These are phyloP conservation scores for Nakazawaea wyomingensis DNA, from an alignment of 805 yeast species.

Conservation along the genomic window DNA sequence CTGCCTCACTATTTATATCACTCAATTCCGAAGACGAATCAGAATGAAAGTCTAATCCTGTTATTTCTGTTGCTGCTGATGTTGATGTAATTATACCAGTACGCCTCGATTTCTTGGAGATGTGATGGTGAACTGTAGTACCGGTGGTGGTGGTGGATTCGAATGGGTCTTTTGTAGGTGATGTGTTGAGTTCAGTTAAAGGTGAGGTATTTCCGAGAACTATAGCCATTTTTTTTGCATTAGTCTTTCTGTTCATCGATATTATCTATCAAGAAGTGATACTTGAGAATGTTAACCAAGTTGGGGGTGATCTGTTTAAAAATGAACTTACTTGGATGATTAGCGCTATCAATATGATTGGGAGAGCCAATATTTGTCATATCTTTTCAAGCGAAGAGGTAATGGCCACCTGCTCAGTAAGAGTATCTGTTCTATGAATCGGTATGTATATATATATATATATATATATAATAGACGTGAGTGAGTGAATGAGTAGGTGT, in stretches of 20 bases:
- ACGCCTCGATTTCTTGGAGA: not conserved
- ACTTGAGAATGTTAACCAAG: too few relatives aligned
- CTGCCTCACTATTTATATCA: conserved; percentile 73
- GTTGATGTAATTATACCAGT: not conserved
- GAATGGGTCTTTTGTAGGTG: conserved; percentile 26
- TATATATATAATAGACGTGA: too few relatives aligned
- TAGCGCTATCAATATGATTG: conserved; percentile 1
- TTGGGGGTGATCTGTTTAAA: too few relatives aligned
- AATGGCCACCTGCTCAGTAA: too few relatives aligned
- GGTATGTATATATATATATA: not conserved
- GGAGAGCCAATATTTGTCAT: conserved; percentile 8
- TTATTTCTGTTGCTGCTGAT: not conserved
- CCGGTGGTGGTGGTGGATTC: not conserved
- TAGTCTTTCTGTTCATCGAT: not conserved
- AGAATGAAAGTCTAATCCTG: conserved; percentile 18
- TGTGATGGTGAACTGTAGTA: too few relatives aligned
- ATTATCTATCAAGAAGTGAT: too few relatives aligned
- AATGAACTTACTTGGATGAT: too few relatives aligned
- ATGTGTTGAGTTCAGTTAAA: conserved; percentile 35
- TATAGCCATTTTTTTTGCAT: too few relatives aligned
- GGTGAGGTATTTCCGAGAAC: conserved; percentile 23
- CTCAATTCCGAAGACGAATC: conserved; percentile 41
- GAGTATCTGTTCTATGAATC: too few relatives aligned
- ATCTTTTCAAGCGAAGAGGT: too few relatives aligned
- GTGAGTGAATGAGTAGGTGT: too few relatives aligned